These are phyloP conservation scores for Sporobolomyces phaffii DNA, from an alignment of 768 basidiomycete genomes.

Conservation along the genomic window DNA sequence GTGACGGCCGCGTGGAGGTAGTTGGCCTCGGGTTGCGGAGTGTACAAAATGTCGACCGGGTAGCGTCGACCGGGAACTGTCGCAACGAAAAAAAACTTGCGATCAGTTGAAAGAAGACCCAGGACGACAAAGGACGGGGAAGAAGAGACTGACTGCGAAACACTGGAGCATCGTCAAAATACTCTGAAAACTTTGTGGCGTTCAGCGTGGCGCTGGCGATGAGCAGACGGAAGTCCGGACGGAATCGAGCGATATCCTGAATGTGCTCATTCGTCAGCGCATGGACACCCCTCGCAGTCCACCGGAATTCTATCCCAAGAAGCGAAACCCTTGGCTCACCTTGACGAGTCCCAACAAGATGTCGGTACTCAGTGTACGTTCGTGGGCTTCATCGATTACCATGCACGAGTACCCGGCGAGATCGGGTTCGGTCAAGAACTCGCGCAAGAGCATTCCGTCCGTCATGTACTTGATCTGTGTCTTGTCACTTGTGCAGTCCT, in stretches of 20 bases:
- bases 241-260: constrained; percentile 91
- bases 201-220: constrained; percentile 97
- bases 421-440: constrained; percentile 96
- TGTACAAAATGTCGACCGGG: constrained; percentile 97
- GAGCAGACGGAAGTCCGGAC: constrained; percentile 84
- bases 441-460: constrained; percentile 93
- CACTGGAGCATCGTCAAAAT: constrained; percentile 92
- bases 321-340: too few species aligned
- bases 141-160: constrained; percentile 57
- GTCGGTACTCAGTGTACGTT: constrained; percentile 94
- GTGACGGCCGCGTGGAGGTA: constrained; percentile 98
- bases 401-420: constrained; percentile 87
- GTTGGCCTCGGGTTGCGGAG: constrained; percentile 97
- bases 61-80: constrained; percentile 92
- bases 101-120: too few species aligned
- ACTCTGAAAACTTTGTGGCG: constrained; percentile 94
- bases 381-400: constrained; percentile 98
- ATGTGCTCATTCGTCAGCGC: too few species aligned
- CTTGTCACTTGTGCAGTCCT: constrained; percentile 98
- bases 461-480: constrained; percentile 98
- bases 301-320: too few species aligned
- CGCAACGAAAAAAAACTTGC: not conserved
- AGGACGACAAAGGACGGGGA: too few species aligned
- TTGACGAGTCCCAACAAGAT: constrained; percentile 97
- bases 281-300: too few species aligned